phyloP scores from a whole-genome alignment of 2,329 filamentous ascomycete genomes.

The Fusarium foetens region DNA sequence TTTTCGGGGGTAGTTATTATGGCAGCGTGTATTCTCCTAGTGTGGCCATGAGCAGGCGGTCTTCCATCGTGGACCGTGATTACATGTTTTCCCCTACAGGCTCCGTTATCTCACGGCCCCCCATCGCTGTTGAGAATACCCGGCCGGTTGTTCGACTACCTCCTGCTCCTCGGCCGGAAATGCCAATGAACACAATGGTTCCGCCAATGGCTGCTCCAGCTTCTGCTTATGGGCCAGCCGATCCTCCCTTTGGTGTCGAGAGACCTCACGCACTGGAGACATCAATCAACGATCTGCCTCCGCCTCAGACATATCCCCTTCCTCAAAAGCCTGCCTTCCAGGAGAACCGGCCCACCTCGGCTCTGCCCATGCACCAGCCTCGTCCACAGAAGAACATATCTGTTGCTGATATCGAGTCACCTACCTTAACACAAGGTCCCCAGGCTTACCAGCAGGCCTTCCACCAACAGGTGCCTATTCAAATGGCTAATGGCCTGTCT shows the following conservation, averaged over 20 bases:
- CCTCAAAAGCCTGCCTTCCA: conserved; percentile 68
- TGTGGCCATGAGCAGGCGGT: conserved; percentile 86
- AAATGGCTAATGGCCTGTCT: conserved; percentile 68
- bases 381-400: conserved; percentile 95
- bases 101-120: conserved; percentile 77
- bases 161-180: conserved; percentile 60
- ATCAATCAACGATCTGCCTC: conserved; percentile 63
- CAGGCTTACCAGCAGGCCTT: conserved; percentile 92
- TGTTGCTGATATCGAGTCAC: conserved; percentile 90
- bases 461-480: conserved; percentile 90
- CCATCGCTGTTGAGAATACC: conserved; percentile 67
- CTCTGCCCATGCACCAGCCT: conserved; percentile 88
- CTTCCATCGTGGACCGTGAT: conserved; percentile 77
- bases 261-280: conserved; percentile 40
- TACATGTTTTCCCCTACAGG: conserved; percentile 82
- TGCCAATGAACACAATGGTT: conserved; percentile 36
- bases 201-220: conserved; percentile 11
- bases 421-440: conserved; percentile 65
- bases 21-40: conserved; percentile 89
- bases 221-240: conserved; percentile 16
- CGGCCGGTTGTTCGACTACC: conserved; percentile 87
- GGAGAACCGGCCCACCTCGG: conserved; percentile 61
- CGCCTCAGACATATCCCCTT: conserved; percentile 67
- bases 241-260: conserved; percentile 33
- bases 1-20: conserved; percentile 75